phyloP scores from a whole-genome alignment of 2,329 filamentous ascomycete species.

The Fusarium nematophilum region DNA sequence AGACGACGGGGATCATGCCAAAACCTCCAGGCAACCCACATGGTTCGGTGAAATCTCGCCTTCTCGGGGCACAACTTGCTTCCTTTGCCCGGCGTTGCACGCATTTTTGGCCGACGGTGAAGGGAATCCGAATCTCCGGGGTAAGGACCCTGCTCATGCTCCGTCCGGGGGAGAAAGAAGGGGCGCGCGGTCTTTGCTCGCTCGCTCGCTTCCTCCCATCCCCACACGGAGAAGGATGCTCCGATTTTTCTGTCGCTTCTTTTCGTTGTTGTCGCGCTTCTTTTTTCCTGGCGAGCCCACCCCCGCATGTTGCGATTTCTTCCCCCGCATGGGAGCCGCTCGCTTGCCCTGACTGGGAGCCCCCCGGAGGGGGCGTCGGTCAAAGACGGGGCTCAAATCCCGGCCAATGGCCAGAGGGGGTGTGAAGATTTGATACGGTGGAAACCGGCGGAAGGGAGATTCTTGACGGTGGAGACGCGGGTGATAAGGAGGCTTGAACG shows the following conservation, averaged over 20 bases:
- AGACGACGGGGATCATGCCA: constrained; percentile 7
- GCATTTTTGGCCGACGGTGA: constrained; percentile 28
- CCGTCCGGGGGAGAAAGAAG: constrained; percentile 25
- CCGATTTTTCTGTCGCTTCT: constrained; percentile 2
- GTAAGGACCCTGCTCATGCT: constrained; percentile 16
- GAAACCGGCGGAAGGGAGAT: constrained; percentile 33
- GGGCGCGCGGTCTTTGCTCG: not conserved
- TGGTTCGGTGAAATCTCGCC: constrained; percentile 33
- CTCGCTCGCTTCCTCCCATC: not conserved
- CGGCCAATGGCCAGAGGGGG: constrained; percentile 26
- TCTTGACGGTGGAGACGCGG: constrained; percentile 26
- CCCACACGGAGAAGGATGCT: constrained; percentile 7
- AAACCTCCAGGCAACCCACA: constrained; percentile 4
- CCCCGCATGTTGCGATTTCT: constrained; percentile 36
- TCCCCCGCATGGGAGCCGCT: constrained; percentile 41
- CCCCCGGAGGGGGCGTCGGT: constrained; percentile 1
- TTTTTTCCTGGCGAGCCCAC: constrained; percentile 27
- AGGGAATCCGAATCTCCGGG: constrained; percentile 29
- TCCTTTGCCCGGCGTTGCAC: constrained; percentile 3
- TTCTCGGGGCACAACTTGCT: constrained; percentile 19
- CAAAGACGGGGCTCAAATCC: not conserved
- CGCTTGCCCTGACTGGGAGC: constrained; percentile 20
- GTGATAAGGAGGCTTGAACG: constrained; percentile 10
- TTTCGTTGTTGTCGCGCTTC: not conserved
- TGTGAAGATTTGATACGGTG: constrained; percentile 20